These are phyloP conservation scores for Pichia nanzhaoensis DNA, from an alignment of 805 yeast species.

Conservation along the genomic window DNA sequence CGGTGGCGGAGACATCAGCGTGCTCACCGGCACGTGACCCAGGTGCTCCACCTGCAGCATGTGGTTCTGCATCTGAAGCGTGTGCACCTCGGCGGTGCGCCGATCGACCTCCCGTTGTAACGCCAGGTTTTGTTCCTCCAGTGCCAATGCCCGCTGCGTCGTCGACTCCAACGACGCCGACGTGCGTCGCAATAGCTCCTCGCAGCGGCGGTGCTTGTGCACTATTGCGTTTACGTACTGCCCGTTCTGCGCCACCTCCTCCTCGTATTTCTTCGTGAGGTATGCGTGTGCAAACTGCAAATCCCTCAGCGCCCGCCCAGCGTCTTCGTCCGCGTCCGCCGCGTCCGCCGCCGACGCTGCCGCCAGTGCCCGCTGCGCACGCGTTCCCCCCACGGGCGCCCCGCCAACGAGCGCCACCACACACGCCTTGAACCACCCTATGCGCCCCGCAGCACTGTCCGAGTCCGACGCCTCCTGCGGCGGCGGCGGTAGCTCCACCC, in stretches of 20 bases:
- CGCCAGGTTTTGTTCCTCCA: slow-evolving; percentile 33
- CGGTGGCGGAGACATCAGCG: slow-evolving; percentile 11
- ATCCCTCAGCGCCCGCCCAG: slow-evolving; percentile 53
- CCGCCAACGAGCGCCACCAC: slow-evolving; percentile 13
- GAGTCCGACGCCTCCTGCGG: slow-evolving; percentile 17
- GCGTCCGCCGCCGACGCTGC: no score
- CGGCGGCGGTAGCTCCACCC: slow-evolving; percentile 34
- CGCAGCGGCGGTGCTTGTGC: slow-evolving; percentile 42
- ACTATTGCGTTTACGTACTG: slow-evolving; percentile 48
- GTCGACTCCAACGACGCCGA: slow-evolving; percentile 32
- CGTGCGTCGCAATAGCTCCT: slow-evolving; percentile 41
- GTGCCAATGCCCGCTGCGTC: slow-evolving; percentile 30
- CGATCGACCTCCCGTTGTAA: slow-evolving; percentile 24
- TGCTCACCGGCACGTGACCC: slow-evolving; percentile 25
- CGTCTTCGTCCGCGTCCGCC: no score
- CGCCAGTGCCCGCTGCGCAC: no score
- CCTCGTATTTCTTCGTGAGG: slow-evolving; percentile 59
- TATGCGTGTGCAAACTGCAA: slow-evolving; percentile 67
- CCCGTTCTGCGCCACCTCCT: slow-evolving; percentile 51
- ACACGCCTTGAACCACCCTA: slow-evolving; percentile 29
- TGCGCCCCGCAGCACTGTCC: slow-evolving; percentile 19
- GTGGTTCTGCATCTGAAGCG: slow-evolving; percentile 40
- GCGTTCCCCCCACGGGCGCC: not conserved
- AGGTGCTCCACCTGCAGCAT: slow-evolving; percentile 39
- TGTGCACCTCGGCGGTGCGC: slow-evolving; percentile 36